Evolutionary conservation across 441 rosid genomes (phyloP).

Genomic region (Brassica balearica): DNA sequence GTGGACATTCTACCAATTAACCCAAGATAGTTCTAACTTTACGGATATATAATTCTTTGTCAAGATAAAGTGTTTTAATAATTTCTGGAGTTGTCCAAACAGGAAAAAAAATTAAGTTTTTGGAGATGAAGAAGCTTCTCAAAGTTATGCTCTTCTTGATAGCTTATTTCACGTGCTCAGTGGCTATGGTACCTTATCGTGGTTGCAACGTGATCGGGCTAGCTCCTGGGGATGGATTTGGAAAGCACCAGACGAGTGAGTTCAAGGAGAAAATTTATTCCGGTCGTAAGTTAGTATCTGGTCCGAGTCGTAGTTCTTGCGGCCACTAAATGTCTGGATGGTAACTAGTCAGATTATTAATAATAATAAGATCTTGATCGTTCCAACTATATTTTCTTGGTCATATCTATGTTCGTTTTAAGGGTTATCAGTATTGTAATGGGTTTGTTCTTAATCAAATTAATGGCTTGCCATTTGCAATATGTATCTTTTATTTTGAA

Average conservation of each 20-base stretch:
- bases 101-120: background rate
- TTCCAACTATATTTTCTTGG: background rate
- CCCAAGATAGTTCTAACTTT: too few relatives aligned
- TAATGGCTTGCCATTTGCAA: background rate
- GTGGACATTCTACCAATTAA: too few relatives aligned
- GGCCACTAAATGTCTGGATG: constrained; percentile 25
- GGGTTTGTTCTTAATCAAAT: background rate
- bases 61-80: background rate
- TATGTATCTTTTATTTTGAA: background rate
- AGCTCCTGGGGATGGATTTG: background rate
- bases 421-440: background rate
- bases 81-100: too few relatives aligned
- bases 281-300: constrained; percentile 44
- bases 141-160: constrained; percentile 23
- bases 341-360: background rate
- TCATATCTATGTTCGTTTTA: background rate
- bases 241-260: constrained; percentile 27
- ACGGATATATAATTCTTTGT: background rate
- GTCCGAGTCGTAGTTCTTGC: constrained; percentile 45
- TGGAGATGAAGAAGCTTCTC: constrained; percentile 35
- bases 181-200: constrained; percentile 42
- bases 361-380: background rate
- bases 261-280: background rate
- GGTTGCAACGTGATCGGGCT: constrained; percentile 26
- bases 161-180: constrained; percentile 25